Evolutionary conservation across 495 filamentous ascomycete species (phyloP), one percentile per base, ranked within the genome.

Genomic region (Parathielavia hyrcaniae): DNA sequence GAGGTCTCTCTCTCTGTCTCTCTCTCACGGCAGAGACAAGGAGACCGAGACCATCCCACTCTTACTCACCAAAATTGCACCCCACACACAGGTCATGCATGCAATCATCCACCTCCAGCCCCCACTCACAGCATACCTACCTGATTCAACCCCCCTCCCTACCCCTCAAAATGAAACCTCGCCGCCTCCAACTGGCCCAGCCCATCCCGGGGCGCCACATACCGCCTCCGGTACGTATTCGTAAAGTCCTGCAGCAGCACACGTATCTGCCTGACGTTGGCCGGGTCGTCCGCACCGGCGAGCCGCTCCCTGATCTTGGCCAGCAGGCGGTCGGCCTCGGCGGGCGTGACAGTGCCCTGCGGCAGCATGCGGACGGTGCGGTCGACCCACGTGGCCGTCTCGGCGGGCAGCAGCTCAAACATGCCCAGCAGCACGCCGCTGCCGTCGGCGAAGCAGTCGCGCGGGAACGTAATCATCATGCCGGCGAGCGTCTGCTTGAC

Each of bases 391-490:
- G 72, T 60, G 6, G 86, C 79, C 48, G 87, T 86, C 61, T 91
- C 81, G 40, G 82, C 73, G 0, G 95, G 95, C 62, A 95, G 79
- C 26, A 97, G 73, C 67, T 97, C 86, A 65, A 97, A 95, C 61
- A 97, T 75, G 1, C 82, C 85, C 64, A 99, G 83, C 59, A 97
- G 73, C n/a, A 96, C 88, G 12, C 91, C 89, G 23, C 88, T 93
- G 7, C 90, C 91, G 71, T 97, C 95, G 0, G 91, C 82, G 70
- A 97, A 91, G 73, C 91, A 97, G 68, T 96, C 95, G 45, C 84
- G 81, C 0, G 93, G 93, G 77, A 97, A 99, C 0, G 84, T 90
- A 68, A 96, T 97, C 91, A 99, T 97, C 91, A 99, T 92, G 60
- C 93, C 93, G 5, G 90, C 91, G 67, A 97, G 74, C 40, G 95